Evolutionary conservation across 352 stramenopile species (phyloP).

Genomic region (Phytopythium kandeliae): DNA sequence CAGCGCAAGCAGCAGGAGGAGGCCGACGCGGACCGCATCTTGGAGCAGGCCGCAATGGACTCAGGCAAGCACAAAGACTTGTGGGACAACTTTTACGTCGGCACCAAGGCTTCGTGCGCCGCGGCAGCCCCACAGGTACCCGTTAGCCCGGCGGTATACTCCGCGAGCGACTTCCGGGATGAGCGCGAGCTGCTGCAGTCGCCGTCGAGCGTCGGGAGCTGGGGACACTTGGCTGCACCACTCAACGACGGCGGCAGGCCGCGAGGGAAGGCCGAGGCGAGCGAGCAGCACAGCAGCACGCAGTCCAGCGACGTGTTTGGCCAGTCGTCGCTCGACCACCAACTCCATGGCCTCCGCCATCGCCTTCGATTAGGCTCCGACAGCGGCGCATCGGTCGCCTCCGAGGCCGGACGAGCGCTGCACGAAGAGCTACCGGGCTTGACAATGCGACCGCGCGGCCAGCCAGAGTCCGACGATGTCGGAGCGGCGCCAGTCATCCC

Average conservation of each 20-base stretch:
- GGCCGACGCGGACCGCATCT: conserved; percentile 16
- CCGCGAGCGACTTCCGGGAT: not conserved
- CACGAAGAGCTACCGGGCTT: not conserved
- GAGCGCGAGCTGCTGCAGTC: not conserved
- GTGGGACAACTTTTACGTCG: conserved; percentile 37
- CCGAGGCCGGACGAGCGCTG: not conserved
- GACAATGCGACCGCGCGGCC: not conserved
- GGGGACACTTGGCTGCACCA: not conserved
- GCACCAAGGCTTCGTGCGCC: conserved; percentile 15
- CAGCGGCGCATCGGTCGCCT: not conserved
- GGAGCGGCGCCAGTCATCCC: not conserved
- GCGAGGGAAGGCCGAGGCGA: not conserved
- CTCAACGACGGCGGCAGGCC: not conserved
- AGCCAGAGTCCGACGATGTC: not conserved
- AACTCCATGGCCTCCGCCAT: not conserved
- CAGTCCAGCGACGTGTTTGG: conserved; percentile 2
- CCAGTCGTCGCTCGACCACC: not conserved
- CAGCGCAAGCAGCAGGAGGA: conserved; percentile 13
- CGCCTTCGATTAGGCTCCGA: not conserved
- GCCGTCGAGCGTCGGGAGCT: not conserved
- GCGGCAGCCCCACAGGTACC: not conserved
- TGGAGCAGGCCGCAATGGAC: conserved; percentile 20
- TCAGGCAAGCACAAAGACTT: conserved; percentile 16
- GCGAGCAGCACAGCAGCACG: not conserved
- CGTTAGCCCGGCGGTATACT: not conserved